phyloP scores from a whole-genome alignment of 768 basidiomycete genomes.

The Calocybe gangraenosa region DNA sequence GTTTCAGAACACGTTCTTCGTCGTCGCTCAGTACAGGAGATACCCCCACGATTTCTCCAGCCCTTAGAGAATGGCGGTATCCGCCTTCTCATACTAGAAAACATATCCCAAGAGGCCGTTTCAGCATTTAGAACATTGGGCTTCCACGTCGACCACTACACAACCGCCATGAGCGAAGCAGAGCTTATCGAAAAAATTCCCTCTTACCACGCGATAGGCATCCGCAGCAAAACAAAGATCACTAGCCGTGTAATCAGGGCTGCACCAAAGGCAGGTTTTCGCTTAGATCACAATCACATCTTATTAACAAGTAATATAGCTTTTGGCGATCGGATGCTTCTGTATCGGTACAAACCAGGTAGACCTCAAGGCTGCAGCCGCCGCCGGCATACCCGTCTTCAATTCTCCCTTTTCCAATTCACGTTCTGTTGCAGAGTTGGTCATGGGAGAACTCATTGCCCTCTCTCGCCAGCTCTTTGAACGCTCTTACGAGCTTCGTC shows the following conservation, averaged over 20 bases:
- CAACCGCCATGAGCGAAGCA: constrained; percentile 86
- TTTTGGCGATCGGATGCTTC: constrained; percentile 96
- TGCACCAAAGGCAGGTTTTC: constrained; percentile 65
- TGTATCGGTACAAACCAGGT: constrained; percentile 99
- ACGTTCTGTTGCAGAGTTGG: constrained; percentile 97
- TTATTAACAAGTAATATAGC: constrained; percentile 38
- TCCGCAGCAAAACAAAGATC: constrained; percentile 96
- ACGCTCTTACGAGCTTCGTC: constrained; percentile 80
- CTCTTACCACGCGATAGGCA: constrained; percentile 90
- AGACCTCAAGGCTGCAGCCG: constrained; percentile 77
- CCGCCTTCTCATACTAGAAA: constrained; percentile 85
- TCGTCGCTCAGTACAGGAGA: constrained; percentile 30
- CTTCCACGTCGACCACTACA: constrained; percentile 87
- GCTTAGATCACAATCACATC: neutral
- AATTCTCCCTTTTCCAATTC: constrained; percentile 99
- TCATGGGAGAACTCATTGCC: constrained; percentile 89
- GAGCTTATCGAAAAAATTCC: constrained; percentile 85
- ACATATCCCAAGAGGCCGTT: constrained; percentile 91
- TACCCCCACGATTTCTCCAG: constrained; percentile 64
- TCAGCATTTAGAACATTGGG: constrained; percentile 74
- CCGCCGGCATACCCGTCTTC: constrained; percentile 94
- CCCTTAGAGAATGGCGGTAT: constrained; percentile 80
- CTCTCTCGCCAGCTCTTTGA: constrained; percentile 94
- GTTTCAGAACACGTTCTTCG: constrained; percentile 40
- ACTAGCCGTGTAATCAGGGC: constrained; percentile 86